Conservation (phyloP, 2,329 filamentous ascomycete genomes). For the Aspergillus clavatus region DNA sequence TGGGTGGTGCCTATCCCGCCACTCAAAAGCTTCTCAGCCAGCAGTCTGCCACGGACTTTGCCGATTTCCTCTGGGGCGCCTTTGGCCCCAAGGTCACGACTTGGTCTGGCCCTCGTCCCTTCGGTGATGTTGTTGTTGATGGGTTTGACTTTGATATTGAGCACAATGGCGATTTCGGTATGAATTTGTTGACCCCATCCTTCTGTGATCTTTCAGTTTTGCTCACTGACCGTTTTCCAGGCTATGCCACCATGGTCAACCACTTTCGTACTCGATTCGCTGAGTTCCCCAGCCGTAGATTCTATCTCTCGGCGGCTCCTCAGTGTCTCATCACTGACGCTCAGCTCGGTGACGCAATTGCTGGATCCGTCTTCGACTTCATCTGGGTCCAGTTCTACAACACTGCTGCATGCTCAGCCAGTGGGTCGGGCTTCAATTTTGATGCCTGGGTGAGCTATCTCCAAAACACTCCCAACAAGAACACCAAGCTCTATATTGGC, state of each 20-base stretch:
- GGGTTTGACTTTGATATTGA: slow-evolving; percentile 52
- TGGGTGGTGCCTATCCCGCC: slow-evolving; percentile 42
- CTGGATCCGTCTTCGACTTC: slow-evolving; percentile 46
- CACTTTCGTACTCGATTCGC: slow-evolving; percentile 42
- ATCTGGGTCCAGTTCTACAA: slow-evolving; percentile 56
- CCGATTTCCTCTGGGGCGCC: slow-evolving; percentile 47
- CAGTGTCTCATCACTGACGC: slow-evolving; percentile 49
- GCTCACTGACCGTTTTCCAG: slow-evolving; percentile 17
- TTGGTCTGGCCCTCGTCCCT: slow-evolving; percentile 45
- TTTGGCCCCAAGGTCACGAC: slow-evolving; percentile 42
- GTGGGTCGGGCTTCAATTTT: slow-evolving; percentile 46
- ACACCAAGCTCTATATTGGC: slow-evolving; percentile 53
- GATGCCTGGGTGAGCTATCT: slow-evolving; percentile 43
- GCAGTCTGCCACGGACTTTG: slow-evolving; percentile 42
- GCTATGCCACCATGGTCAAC: slow-evolving; percentile 47
- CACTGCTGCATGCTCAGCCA: slow-evolving; percentile 48
- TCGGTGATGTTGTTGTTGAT: slow-evolving; percentile 44
- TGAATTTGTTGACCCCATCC: slow-evolving; percentile 3
- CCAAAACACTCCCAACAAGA: slow-evolving; percentile 33
- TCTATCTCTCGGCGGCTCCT: slow-evolving; percentile 52
- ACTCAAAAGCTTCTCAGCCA: slow-evolving; percentile 43
- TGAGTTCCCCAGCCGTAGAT: slow-evolving; percentile 31
- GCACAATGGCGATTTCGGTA: slow-evolving; percentile 28
- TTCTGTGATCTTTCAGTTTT: slow-evolving; percentile 2
- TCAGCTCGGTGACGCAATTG: slow-evolving; percentile 45